Conservation (phyloP, 108 stramenopile genomes). For the Stephanodiscus triporus region DNA sequence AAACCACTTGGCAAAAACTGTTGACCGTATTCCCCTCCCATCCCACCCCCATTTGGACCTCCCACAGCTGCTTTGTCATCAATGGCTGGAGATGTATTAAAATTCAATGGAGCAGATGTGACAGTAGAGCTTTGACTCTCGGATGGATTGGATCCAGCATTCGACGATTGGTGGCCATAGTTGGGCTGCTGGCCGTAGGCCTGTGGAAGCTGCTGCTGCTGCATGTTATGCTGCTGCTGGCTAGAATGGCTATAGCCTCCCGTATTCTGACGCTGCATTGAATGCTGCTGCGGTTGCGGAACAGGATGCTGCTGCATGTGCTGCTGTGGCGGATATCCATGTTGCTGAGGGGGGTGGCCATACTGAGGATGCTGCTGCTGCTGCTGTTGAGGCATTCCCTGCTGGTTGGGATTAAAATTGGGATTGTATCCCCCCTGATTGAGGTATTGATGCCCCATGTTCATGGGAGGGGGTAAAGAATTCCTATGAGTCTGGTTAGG, state of each 20-base stretch:
- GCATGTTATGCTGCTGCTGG: constrained; percentile 24
- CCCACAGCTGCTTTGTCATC: constrained; percentile 7
- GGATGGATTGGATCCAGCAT: constrained; percentile 16
- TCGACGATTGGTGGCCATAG: constrained; percentile 18
- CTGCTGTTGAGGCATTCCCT: constrained; percentile 46
- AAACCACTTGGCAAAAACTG: constrained; percentile 53
- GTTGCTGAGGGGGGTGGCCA: constrained; percentile 29
- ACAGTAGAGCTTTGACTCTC: constrained; percentile 7
- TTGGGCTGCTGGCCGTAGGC: constrained; percentile 31
- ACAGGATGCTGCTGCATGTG: constrained; percentile 48
- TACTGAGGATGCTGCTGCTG: constrained; percentile 42
- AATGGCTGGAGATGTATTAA: constrained; percentile 12
- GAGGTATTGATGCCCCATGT: constrained; percentile 28
- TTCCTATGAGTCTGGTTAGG: constrained; percentile 10
- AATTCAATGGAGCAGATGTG: constrained; percentile 1
- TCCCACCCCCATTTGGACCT: constrained; percentile 36
- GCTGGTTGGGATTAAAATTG: constrained; percentile 37
- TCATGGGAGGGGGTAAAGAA: constrained; percentile 26
- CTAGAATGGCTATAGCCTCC: constrained; percentile 12
- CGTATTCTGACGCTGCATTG: constrained; percentile 23
- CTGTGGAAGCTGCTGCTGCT: constrained; percentile 34
- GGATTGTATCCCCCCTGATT: constrained; percentile 24
- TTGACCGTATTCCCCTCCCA: constrained; percentile 28
- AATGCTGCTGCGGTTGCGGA: constrained; percentile 35
- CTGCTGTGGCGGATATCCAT: constrained; percentile 46